A percentile compares a stretch with the other conserved stretches of the same genome.
Evolutionary conservation across 2,329 filamentous ascomycete genomes (phyloP).

Genomic region (Alternaria panax): DNA sequence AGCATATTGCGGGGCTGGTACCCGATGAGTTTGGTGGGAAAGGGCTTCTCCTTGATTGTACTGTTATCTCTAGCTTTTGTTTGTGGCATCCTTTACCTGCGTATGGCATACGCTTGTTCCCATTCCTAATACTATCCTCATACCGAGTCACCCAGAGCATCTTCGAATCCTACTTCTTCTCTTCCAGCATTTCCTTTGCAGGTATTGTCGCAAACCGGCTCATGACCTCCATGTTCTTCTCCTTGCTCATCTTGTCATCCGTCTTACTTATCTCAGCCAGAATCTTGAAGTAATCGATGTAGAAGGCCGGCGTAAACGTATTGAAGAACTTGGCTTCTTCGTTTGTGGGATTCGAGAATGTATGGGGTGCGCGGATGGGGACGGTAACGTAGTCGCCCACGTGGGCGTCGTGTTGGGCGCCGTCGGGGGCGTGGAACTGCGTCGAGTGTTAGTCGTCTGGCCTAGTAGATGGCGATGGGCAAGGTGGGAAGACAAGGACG

Average conservation of each 20-base stretch:
- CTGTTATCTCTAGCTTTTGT: not conserved
- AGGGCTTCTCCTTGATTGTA: not conserved
- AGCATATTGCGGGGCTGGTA: not conserved
- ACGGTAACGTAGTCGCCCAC: slow-evolving; percentile 64
- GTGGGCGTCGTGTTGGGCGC: slow-evolving; percentile 57
- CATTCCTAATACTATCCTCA: not conserved
- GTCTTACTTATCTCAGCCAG: slow-evolving; percentile 55
- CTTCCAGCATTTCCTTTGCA: slow-evolving; percentile 50
- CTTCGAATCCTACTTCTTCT: slow-evolving; percentile 20
- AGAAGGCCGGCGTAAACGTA: slow-evolving; percentile 64
- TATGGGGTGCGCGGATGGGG: slow-evolving; percentile 63
- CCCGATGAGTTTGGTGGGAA: not conserved
- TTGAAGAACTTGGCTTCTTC: slow-evolving; percentile 64
- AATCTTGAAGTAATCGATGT: slow-evolving; percentile 66
- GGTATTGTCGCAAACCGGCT: slow-evolving; percentile 59
- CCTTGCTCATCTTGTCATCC: slow-evolving; percentile 57
- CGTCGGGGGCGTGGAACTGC: slow-evolving; percentile 59
- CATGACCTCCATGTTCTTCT: slow-evolving; percentile 60
- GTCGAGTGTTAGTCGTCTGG: accelerated
- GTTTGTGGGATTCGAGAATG: slow-evolving; percentile 63
- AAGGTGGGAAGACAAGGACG: not conserved
- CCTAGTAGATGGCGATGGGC: not conserved
- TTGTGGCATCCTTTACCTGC: not conserved
- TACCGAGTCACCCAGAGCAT: not conserved
- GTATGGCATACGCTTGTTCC: not conserved